These are phyloP conservation scores for Voacanga thouarsii DNA, from an alignment of 257 asterid species.

Conservation along the genomic window DNA sequence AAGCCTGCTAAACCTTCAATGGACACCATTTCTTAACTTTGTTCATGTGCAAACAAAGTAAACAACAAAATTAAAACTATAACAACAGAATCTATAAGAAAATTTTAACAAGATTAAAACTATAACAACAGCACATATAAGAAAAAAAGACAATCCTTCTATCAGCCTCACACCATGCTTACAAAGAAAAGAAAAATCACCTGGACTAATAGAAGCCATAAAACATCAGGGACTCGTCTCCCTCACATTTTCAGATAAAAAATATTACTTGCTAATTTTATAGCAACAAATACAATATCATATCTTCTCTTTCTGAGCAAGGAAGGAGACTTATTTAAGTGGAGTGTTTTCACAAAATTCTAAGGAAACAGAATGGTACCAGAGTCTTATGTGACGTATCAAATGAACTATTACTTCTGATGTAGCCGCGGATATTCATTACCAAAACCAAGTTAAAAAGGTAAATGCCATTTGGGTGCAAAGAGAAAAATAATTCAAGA, in stretches of 20 bases:
- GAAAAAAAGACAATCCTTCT: neutral
- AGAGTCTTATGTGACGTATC: neutral
- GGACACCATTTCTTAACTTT: too few species aligned
- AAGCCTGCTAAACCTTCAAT: slow-evolving; percentile 5
- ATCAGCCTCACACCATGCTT: neutral
- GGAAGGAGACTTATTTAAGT: neutral
- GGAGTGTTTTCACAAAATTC: neutral
- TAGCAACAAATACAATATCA: neutral
- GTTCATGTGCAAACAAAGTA: neutral
- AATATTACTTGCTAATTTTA: neutral
- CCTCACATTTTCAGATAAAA: neutral
- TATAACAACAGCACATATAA: neutral
- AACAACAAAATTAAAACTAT: neutral
- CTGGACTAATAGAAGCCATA: neutral
- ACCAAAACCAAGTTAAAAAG: neutral
- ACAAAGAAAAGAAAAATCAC: neutral
- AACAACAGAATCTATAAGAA: neutral
- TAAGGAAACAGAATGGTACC: neutral
- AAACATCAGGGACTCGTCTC: neutral
- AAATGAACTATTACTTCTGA: neutral
- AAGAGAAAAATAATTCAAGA: neutral
- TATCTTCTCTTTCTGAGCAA: neutral
- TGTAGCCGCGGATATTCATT: neutral
- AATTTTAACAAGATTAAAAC: neutral
- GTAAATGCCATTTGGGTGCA: neutral